Percentiles rank a stretch among this genome's conserved stretches.
Conservation (phyloP, 805 yeast genomes). For the Saccharomyces eubayanus region DNA sequence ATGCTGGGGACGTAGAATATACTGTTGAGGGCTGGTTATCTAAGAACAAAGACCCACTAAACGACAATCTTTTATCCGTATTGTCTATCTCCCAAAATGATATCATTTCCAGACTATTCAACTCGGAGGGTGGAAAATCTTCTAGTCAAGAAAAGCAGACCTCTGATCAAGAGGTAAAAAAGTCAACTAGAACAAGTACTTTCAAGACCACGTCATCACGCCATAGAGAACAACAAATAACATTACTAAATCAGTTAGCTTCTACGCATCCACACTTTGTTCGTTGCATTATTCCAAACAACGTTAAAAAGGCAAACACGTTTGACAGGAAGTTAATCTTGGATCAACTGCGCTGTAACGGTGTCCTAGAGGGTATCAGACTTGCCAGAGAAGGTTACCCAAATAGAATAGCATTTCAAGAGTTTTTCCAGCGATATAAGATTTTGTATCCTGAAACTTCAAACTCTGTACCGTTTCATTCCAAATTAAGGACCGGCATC, state of each 20-base stretch:
- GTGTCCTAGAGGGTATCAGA: conserved; percentile 95
- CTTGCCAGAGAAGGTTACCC: conserved; percentile 97
- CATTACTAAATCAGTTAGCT: conserved; percentile 62
- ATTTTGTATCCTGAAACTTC: conserved; percentile 47
- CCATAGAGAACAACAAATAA: conserved; percentile 75
- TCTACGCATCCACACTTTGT: conserved; percentile 94
- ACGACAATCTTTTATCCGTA: conserved; percentile 59
- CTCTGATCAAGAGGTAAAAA: conserved; percentile 26
- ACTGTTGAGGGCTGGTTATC: conserved; percentile 87
- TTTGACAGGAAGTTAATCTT: conserved; percentile 73
- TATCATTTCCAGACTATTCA: conserved; percentile 52
- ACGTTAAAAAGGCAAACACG: conserved; percentile 55
- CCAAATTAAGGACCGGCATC: conserved; percentile 29
- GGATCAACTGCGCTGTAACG: conserved; percentile 89
- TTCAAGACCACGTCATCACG: conserved; percentile 78
- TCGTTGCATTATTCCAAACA: conserved; percentile 89
- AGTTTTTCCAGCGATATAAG: conserved; percentile 67
- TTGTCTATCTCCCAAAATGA: conserved; percentile 48
- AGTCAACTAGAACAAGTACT: conserved; percentile 27
- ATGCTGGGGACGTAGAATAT: conserved; percentile 96
- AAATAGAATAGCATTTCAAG: conserved; percentile 75
- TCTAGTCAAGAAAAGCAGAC: conserved; percentile 18
- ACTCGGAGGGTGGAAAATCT: conserved; percentile 12
- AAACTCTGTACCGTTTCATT: conserved; percentile 23
- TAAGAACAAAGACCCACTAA: conserved; percentile 89